Conservation (phyloP, 345 rosid genomes). For the Adansonia digitata region DNA sequence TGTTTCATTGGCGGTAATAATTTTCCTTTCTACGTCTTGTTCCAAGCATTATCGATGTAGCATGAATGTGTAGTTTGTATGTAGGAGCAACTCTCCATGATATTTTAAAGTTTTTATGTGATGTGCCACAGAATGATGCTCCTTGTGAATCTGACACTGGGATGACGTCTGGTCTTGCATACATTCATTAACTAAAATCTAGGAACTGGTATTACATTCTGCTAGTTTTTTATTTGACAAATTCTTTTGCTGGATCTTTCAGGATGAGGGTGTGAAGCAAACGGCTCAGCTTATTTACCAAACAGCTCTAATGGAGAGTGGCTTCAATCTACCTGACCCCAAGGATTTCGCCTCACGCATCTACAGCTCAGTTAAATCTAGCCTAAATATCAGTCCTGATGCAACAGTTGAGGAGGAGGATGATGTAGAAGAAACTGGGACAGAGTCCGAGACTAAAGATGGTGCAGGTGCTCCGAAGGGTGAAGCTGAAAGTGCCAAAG, state of each 20-base stretch:
- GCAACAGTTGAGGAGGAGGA: constrained; percentile 76
- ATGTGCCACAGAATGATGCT: background rate
- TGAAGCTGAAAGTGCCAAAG: constrained; percentile 27
- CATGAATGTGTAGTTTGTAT: background rate
- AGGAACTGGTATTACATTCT: no score
- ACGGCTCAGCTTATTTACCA: constrained; percentile 90
- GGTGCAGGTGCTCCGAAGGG: constrained; percentile 17
- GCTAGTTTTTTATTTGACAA: background rate
- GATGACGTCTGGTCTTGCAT: background rate
- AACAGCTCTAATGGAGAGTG: constrained; percentile 95
- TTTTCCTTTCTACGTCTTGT: background rate
- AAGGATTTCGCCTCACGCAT: constrained; percentile 84
- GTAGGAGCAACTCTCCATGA: background rate
- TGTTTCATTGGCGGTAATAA: background rate
- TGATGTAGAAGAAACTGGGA: constrained; percentile 54
- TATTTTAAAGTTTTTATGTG: background rate
- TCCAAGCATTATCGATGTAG: background rate
- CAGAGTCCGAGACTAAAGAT: constrained; percentile 36
- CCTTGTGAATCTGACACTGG: background rate
- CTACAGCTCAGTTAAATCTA: constrained; percentile 66
- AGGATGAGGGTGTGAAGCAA: constrained; percentile 71
- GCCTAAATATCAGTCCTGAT: constrained; percentile 71
- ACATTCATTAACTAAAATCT: background rate
- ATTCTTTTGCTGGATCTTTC: constrained; percentile 10
- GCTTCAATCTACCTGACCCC: constrained; percentile 68